Conservation (phyloP, 192 early-diverging fungal genomes). For the Entomortierella parvispora region DNA sequence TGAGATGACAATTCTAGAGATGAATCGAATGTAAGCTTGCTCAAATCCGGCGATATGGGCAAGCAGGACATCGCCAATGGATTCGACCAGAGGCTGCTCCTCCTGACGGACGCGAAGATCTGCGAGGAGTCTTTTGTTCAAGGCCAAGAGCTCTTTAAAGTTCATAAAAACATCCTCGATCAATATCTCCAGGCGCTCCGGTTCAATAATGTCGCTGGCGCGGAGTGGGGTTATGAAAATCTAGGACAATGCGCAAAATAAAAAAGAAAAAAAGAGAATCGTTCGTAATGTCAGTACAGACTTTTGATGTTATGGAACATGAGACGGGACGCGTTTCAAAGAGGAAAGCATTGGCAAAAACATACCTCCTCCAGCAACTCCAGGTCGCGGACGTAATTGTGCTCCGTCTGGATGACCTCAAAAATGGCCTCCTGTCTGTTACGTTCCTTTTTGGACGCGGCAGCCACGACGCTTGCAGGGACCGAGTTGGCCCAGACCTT, state of each 20-base stretch:
- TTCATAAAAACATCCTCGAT: slow-evolving; percentile 83
- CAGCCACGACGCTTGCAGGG: slow-evolving; percentile 24
- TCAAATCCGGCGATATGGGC: slow-evolving; percentile 74
- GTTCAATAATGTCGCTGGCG: slow-evolving; percentile 71
- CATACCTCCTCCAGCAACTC: slow-evolving; percentile 82
- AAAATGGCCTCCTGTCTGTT: slow-evolving; percentile 95
- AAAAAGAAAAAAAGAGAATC: slow-evolving; percentile 4
- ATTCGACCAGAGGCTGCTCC: slow-evolving; percentile 72
- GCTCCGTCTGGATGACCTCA: slow-evolving; percentile 92
- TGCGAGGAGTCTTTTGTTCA: slow-evolving; percentile 69
- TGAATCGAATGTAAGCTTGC: slow-evolving; percentile 80
- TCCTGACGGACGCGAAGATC: slow-evolving; percentile 73
- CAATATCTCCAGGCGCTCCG: slow-evolving; percentile 72
- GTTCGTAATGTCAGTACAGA: no score
- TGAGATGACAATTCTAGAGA: slow-evolving; percentile 81
- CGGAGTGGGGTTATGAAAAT: slow-evolving; percentile 71
- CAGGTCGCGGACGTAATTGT: slow-evolving; percentile 91
- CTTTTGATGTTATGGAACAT: no score
- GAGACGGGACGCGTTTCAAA: background rate
- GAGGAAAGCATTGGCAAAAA: slow-evolving; percentile 23
- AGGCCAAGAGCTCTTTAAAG: slow-evolving; percentile 65
- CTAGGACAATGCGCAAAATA: slow-evolving; percentile 22
- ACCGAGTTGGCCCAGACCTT: slow-evolving; percentile 53
- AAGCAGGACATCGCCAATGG: slow-evolving; percentile 87
- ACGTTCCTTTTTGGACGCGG: slow-evolving; percentile 67